Percentiles rank a stretch among this genome's conserved stretches.
Conservation (phyloP, 2,329 filamentous ascomycete genomes). For the Trichoderma sp. region DNA sequence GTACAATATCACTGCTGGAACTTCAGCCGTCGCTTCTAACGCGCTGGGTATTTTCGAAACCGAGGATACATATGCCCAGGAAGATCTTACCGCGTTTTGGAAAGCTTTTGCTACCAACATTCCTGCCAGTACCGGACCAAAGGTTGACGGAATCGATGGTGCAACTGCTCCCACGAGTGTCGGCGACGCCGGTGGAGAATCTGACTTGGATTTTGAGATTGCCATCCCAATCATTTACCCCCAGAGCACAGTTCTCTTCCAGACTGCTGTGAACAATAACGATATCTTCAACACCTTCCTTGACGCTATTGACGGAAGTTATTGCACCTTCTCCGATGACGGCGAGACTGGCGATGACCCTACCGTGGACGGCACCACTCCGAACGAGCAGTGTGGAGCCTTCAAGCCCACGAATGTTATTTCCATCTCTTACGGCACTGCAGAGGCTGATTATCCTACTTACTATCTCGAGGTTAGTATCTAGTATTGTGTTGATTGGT, state of each 20-base stretch:
- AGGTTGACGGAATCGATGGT: slow-evolving; percentile 52
- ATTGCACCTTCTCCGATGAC: slow-evolving; percentile 40
- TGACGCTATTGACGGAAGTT: slow-evolving; percentile 52
- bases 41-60: slow-evolving; percentile 58
- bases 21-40: slow-evolving; percentile 45
- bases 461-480: slow-evolving; percentile 46
- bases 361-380: slow-evolving; percentile 46
- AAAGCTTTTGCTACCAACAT: slow-evolving; percentile 48
- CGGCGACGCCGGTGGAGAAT: slow-evolving; percentile 48
- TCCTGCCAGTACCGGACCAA: slow-evolving; percentile 49
- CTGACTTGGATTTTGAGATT: slow-evolving; percentile 59
- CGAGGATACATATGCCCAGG: slow-evolving; percentile 55
- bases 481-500: too few relatives aligned
- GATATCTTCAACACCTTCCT: slow-evolving; percentile 50
- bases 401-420: slow-evolving; percentile 55
- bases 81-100: slow-evolving; percentile 55
- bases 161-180: slow-evolving; percentile 47
- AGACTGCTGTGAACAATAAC: slow-evolving; percentile 42
- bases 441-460: slow-evolving; percentile 54
- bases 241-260: slow-evolving; percentile 55
- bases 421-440: slow-evolving; percentile 57
- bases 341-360: slow-evolving; percentile 48
- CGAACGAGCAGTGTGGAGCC: slow-evolving; percentile 50
- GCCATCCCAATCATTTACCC: slow-evolving; percentile 57
- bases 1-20: slow-evolving; percentile 49